Conservation (phyloP, 768 basidiomycete species). For the Lyophyllum decastes region DNA sequence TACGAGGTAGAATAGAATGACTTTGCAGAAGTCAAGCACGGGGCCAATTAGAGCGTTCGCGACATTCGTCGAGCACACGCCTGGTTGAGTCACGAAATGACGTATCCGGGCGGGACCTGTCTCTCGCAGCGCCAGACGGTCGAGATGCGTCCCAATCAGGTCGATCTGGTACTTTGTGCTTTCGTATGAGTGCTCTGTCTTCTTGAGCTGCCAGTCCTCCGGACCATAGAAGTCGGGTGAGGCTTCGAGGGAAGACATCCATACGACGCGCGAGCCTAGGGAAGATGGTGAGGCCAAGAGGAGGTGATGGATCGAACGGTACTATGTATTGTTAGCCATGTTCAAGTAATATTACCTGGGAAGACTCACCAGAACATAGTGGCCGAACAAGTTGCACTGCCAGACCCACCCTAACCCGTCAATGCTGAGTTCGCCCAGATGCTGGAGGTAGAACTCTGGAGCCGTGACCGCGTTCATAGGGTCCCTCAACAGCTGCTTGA, state of each 20-base stretch:
- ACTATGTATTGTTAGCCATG: conserved; percentile 42
- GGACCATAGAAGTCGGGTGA: conserved; percentile 53
- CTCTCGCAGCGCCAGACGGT: conserved; percentile 39
- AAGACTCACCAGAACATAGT: conserved; percentile 65
- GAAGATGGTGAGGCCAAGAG: conserved; percentile 46
- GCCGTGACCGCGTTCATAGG: conserved; percentile 50
- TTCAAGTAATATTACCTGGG: background rate
- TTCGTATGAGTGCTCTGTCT: conserved; percentile 66
- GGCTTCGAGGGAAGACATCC: conserved; percentile 78
- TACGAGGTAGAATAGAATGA: conserved; percentile 64
- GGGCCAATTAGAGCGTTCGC: conserved; percentile 45
- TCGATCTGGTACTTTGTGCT: conserved; percentile 78
- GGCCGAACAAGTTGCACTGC: conserved; percentile 85
- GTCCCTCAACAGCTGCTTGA: conserved; percentile 48
- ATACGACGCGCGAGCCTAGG: conserved; percentile 63
- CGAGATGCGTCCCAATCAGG: conserved; percentile 58
- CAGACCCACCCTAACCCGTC: conserved; percentile 82
- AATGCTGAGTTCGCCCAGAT: conserved; percentile 54
- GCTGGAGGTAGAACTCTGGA: conserved; percentile 61
- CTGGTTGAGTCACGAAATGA: conserved; percentile 71
- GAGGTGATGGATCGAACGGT: conserved; percentile 56
- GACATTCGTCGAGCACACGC: conserved; percentile 68
- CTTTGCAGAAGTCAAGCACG: conserved; percentile 48
- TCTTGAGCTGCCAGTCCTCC: conserved; percentile 72
- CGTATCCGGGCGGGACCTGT: conserved; percentile 34